Conservation (phyloP, 495 filamentous ascomycete species). For the Amphirosellinia nigrospora region DNA sequence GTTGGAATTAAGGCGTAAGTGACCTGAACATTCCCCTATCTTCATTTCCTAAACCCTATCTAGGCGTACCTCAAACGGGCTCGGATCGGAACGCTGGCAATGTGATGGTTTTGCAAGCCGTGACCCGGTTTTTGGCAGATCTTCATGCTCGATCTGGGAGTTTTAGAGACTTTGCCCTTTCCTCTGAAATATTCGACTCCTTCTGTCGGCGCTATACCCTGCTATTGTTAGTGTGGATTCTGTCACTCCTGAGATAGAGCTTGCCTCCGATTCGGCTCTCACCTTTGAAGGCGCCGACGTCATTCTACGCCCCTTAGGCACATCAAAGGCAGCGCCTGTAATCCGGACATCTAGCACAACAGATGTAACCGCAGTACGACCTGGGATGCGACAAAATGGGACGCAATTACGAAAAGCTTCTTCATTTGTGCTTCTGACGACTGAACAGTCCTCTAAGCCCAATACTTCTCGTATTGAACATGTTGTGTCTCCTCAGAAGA, state of each 20-base stretch:
- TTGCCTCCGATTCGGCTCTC: conserved; percentile 76
- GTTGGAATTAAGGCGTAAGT: conserved; percentile 57
- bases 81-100: conserved; percentile 58
- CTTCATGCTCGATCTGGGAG: conserved; percentile 71
- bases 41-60: neutral
- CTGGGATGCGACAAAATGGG: conserved; percentile 50
- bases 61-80: conserved; percentile 39
- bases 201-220: conserved; percentile 82
- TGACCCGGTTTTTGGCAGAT: conserved; percentile 79
- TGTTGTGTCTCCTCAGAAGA: conserved; percentile 63
- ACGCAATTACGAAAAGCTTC: conserved; percentile 74
- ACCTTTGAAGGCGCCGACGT: conserved; percentile 88
- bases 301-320: conserved; percentile 72
- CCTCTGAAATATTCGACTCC: conserved; percentile 74
- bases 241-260: conserved; percentile 79
- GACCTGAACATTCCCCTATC: neutral
- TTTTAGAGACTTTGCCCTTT: conserved; percentile 81
- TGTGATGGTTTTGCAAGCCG: conserved; percentile 67
- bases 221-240: conserved; percentile 83
- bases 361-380: conserved; percentile 44
- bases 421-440: conserved; percentile 86
- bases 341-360: conserved; percentile 69
- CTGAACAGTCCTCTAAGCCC: conserved; percentile 64
- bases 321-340: conserved; percentile 62
- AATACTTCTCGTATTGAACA: conserved; percentile 68